Base-by-base conservation (phyloP, 768 basidiomycete species). In the Candolleomyces efflorescens region DNA sequence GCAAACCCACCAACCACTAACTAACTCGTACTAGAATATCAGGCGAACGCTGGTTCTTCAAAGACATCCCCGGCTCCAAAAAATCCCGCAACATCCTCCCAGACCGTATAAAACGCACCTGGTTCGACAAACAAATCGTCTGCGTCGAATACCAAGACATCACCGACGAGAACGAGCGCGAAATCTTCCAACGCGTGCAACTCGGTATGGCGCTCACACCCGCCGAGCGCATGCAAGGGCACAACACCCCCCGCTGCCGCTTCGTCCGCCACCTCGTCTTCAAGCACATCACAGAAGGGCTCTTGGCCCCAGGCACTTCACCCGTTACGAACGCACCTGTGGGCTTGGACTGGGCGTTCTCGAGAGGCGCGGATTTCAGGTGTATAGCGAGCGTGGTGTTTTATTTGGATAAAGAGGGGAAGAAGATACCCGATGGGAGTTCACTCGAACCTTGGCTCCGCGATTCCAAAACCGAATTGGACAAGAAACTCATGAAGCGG, bases 131-230 rank as follows among this genome's bases (percentile, higher is more conserved):
- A 68, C 87, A 89, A 60, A 79, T 93, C 18, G 85, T 89, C 1
- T 92, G 90, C 62, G 82, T 90, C n/a, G 90, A 92, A 65, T 92
- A 87, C 60, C 73, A 78, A 56, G 82, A 83, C 44, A 74, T 89
- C 7, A 71, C 73, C 0, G 83, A 83, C 52, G 63, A 69, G 3
- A 79, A 82, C 26, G 86, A 89, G 62, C 75, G 87, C 20, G 86
- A 88, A 60, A 83, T 89, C 17, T 89, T 89, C 72, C 59, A 91
- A 86, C 78, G 89, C 50, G 89, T 91, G 6, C 89, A 90, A 69
- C 75, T 89, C 3, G 89, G 89, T 6, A 85, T 91, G 78, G 87
- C 89, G 0, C 73, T 90, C 27, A 90, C 87, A 0, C 85, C 85
- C 3, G 84, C 86, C 61, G 89, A 91, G 65, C 86, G 86, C 66